A percentile compares a stretch with the other conserved stretches of the same genome.
These are phyloP conservation scores for Acanthochlamys bracteata DNA, from an alignment of 106 monocot species.

Conservation along the genomic window DNA sequence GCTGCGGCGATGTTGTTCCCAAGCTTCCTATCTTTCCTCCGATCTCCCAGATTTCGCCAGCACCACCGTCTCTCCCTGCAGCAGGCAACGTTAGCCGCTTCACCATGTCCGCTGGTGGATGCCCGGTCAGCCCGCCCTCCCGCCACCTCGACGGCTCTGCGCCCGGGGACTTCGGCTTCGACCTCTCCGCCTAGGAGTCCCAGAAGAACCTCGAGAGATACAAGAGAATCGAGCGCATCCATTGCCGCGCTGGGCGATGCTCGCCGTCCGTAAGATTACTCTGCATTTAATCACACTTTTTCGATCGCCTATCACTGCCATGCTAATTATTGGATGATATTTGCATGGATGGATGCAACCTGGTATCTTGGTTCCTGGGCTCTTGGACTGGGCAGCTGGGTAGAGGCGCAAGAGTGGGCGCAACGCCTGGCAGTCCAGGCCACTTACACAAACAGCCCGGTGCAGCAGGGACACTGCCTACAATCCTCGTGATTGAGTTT, in stretches of 20 bases:
- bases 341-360: slow-evolving; percentile 32
- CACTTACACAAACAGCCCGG: slow-evolving; percentile 84
- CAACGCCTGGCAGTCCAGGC: slow-evolving; percentile 76
- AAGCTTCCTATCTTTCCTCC: slow-evolving; percentile 57
- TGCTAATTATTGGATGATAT: neutral
- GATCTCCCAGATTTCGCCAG: slow-evolving; percentile 41
- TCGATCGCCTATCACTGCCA: too few species aligned
- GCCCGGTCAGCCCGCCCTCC: slow-evolving; percentile 92
- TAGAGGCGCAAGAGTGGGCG: slow-evolving; percentile 97
- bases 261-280: slow-evolving; percentile 84
- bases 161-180: slow-evolving; percentile 95
- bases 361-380: too few species aligned
- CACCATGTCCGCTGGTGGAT: slow-evolving; percentile 95
- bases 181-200: slow-evolving; percentile 79
- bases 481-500: slow-evolving; percentile 80
- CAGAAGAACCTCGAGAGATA: slow-evolving; percentile 88
- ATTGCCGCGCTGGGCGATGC: slow-evolving; percentile 98
- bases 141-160: slow-evolving; percentile 86
- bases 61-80: slow-evolving; percentile 30
- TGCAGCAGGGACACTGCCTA: slow-evolving; percentile 87
- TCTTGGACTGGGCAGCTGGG: slow-evolving; percentile 93
- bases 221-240: slow-evolving; percentile 86
- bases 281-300: too few species aligned
- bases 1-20: slow-evolving; percentile 58
- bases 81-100: slow-evolving; percentile 23